Evolutionary conservation across 2,329 filamentous ascomycete genomes (phyloP).

Genomic region (Xylariaceae sp.): DNA sequence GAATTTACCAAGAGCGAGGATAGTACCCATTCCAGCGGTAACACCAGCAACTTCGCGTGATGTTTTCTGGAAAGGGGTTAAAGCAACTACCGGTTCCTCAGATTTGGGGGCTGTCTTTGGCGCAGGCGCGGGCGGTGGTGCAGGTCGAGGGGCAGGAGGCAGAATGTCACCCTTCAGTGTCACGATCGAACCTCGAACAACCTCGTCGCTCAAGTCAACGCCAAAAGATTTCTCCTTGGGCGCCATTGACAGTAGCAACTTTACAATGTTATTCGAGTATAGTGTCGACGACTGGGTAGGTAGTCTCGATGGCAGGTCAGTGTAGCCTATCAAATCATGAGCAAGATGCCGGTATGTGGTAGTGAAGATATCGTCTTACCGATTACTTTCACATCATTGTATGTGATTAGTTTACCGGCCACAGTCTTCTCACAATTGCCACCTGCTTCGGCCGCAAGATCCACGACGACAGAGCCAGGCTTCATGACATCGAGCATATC

Average conservation of each 20-base stretch:
- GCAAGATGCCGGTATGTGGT: neutral
- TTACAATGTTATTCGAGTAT: slow-evolving; percentile 92
- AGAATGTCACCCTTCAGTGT: slow-evolving; percentile 72
- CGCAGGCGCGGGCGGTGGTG: slow-evolving; percentile 48
- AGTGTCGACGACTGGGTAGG: slow-evolving; percentile 85
- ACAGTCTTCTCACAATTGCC: slow-evolving; percentile 83
- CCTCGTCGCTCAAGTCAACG: slow-evolving; percentile 75
- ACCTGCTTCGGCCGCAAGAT: slow-evolving; percentile 80
- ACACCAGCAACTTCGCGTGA: slow-evolving; percentile 69
- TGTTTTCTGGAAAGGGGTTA: slow-evolving; percentile 79
- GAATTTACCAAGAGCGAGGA: slow-evolving; percentile 70
- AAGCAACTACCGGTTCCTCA: slow-evolving; percentile 55
- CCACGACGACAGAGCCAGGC: slow-evolving; percentile 81
- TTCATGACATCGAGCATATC: slow-evolving; percentile 80
- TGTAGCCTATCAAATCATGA: slow-evolving; percentile 56
- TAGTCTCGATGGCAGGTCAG: slow-evolving; percentile 78
- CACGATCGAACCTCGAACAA: slow-evolving; percentile 79
- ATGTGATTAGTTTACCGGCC: slow-evolving; percentile 62
- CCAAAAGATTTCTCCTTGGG: slow-evolving; percentile 75
- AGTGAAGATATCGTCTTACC: slow-evolving; percentile 43
- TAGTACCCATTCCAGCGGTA: slow-evolving; percentile 71
- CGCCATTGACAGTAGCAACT: slow-evolving; percentile 76
- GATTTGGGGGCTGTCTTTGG: slow-evolving; percentile 36
- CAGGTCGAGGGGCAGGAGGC: slow-evolving; percentile 67
- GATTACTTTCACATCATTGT: slow-evolving; percentile 79